These are phyloP conservation scores for Septoria linicola DNA, from an alignment of 2,329 filamentous ascomycete species.

Conservation along the genomic window DNA sequence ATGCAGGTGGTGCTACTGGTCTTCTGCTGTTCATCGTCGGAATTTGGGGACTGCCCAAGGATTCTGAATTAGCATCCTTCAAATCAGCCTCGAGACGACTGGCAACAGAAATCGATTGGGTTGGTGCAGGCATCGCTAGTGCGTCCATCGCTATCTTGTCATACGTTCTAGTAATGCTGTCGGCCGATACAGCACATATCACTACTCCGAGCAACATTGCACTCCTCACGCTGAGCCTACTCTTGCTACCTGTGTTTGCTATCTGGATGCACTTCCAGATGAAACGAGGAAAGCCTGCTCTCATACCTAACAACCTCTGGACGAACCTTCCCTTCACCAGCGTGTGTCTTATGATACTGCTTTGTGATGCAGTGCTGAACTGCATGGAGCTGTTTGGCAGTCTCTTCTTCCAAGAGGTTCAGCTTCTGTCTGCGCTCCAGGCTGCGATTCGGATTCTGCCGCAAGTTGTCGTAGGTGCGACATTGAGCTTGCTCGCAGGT, in stretches of 20 bases:
- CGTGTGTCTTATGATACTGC: slow-evolving; percentile 50
- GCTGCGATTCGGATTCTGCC: slow-evolving; percentile 45
- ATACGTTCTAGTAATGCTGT: slow-evolving; percentile 45
- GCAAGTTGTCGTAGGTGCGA: slow-evolving; percentile 47
- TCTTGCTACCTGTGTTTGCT: slow-evolving; percentile 52
- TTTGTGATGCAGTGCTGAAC: slow-evolving; percentile 42
- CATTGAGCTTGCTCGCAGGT: slow-evolving; percentile 38
- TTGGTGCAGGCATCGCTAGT: slow-evolving; percentile 50
- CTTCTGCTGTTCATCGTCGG: slow-evolving; percentile 41
- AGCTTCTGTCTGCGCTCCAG: slow-evolving; percentile 23
- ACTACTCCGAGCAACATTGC: slow-evolving; percentile 28
- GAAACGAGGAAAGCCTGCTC: slow-evolving; percentile 48
- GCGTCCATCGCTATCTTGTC: slow-evolving; percentile 51
- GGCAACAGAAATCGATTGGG: slow-evolving; percentile 53
- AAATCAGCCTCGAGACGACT: slow-evolving; percentile 34
- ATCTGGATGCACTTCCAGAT: slow-evolving; percentile 56
- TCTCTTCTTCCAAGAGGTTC: slow-evolving; percentile 30
- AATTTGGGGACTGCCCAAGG: slow-evolving; percentile 42
- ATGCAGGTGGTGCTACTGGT: slow-evolving; percentile 47
- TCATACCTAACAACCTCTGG: slow-evolving; percentile 66
- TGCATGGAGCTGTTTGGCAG: slow-evolving; percentile 33
- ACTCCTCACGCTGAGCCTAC: slow-evolving; percentile 47
- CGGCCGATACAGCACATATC: slow-evolving; percentile 26
- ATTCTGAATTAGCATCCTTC: slow-evolving; percentile 25
- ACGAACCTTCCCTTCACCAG: slow-evolving; percentile 55